These are phyloP conservation scores for Metarhizium robertsii DNA, from an alignment of 2,329 filamentous ascomycete species.

Conservation along the genomic window DNA sequence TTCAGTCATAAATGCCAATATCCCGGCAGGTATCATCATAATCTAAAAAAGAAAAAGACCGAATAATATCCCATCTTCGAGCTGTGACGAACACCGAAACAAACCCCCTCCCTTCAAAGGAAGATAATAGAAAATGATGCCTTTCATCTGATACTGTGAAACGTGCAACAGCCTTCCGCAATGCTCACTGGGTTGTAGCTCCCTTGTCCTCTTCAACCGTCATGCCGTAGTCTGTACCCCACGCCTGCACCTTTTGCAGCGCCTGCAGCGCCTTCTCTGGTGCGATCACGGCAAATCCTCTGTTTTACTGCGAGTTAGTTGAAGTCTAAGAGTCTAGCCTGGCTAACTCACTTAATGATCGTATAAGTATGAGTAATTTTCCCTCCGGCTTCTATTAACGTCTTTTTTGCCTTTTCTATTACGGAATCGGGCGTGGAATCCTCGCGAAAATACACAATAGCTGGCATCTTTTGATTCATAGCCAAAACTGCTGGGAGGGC, in stretches of 20 bases:
- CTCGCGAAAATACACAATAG: conserved; percentile 70
- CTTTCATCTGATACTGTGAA: not conserved
- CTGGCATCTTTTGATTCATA: conserved; percentile 58
- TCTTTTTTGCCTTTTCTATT: conserved; percentile 61
- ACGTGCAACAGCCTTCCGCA: not conserved
- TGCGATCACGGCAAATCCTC: conserved; percentile 69
- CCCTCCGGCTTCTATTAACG: conserved; percentile 61
- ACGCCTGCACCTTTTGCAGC: conserved; percentile 57
- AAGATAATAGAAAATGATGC: too few species aligned
- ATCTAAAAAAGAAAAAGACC: too few species aligned
- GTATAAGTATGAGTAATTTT: conserved; percentile 71
- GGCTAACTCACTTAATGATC: conserved; percentile 50
- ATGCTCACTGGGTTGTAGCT: conserved; percentile 34
- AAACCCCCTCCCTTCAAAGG: not conserved
- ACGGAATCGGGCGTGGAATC: conserved; percentile 55
- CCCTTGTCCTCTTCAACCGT: conserved; percentile 68
- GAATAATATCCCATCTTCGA: too few species aligned
- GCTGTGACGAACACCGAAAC: not conserved
- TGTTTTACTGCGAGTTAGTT: conserved; percentile 27
- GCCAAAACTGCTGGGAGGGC: conserved; percentile 49
- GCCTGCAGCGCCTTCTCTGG: conserved; percentile 59
- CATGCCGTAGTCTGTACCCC: conserved; percentile 39
- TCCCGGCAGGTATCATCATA: too few species aligned
- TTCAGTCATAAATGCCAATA: too few species aligned
- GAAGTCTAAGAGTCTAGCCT: not conserved